Conservation (phyloP, 768 basidiomycete genomes). For the Candolleomyces eurysporus region DNA sequence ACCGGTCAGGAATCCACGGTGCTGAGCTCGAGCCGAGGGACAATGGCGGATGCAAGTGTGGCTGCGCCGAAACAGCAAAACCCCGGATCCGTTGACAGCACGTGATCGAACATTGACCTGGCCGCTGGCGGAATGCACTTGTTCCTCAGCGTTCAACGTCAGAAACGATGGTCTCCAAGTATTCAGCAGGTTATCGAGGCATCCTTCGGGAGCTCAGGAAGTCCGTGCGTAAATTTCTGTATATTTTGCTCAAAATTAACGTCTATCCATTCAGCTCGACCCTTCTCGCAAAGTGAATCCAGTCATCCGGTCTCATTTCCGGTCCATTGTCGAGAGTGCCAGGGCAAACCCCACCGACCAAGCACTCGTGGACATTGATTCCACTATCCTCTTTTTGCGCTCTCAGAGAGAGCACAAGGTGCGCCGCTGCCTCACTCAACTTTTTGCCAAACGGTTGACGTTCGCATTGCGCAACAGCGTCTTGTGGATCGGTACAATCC, state of each 20-base stretch:
- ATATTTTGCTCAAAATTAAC: background rate
- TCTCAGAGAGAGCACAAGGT: constrained; percentile 81
- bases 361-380: constrained; percentile 50
- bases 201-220: constrained; percentile 54
- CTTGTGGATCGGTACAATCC: constrained; percentile 90
- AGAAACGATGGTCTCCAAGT: constrained; percentile 27
- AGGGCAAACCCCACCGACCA: constrained; percentile 22
- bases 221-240: constrained; percentile 37
- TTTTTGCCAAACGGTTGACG: background rate
- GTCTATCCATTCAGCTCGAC: constrained; percentile 16
- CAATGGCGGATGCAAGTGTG: background rate
- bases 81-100: background rate
- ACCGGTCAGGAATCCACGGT: too few relatives aligned
- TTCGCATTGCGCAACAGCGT: constrained; percentile 38
- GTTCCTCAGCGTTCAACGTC: background rate
- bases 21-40: background rate
- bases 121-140: background rate
- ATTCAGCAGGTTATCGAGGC: constrained; percentile 43
- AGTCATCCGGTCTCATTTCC: constrained; percentile 49
- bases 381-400: constrained; percentile 63
- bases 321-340: constrained; percentile 48
- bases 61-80: background rate
- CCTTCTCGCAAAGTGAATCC: constrained; percentile 39
- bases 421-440: constrained; percentile 9
- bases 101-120: background rate